Base-by-base conservation (phyloP, 192 early-diverging fungal species). In the Podila minutissima region DNA sequence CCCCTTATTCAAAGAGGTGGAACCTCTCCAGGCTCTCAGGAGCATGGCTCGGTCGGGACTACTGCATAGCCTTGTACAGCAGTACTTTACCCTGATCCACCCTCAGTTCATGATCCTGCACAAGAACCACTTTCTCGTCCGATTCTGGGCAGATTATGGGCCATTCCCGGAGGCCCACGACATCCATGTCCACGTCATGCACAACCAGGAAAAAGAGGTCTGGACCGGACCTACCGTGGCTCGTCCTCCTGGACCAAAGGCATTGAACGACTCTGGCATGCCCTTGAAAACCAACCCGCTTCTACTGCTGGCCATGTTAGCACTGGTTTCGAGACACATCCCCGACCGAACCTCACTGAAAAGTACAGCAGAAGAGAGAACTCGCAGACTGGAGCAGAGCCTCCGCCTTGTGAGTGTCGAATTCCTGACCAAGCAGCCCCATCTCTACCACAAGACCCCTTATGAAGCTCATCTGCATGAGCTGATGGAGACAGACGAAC, bases 51-150 rank as follows among this genome's bases (percentile, higher is more conserved):
- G 70, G 4, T 79, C 75, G 12, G 75, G 75, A 3, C 29, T 79
- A 26, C 41, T 79, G 13, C 75, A 79, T 46, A 67, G 69, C 49
- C 59, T 79, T 28, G 28, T 79, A 3, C 75, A 79, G 38, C 75
- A 77, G 35, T 77, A 77, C 22, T 77, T 77, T 28, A 77, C 64
- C 0, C 31, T 77, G 48, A 63, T 77, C 55, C 75, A 77, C 28
- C 75, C 75, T 2, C 75, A 77, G 59, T 77, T 77, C 49, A 71
- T 71, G 75, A 62, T 77, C 17, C 58, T 77, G 5, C 62, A 77
- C 51, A 77, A 77, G 59, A 77, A 77, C 28, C 69, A 66, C 46
- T 77, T 77, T n/a, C 75, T 77, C 4, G 75, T 77, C 35, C 67
- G 63, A 12, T 77, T 77, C 28, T 77, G 75, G 75, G 48, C 29